Evolutionary conservation across 2,329 filamentous ascomycete genomes (phyloP), one percentile per base, ranked within the genome.

Genomic region (Cercospora berteroae): DNA sequence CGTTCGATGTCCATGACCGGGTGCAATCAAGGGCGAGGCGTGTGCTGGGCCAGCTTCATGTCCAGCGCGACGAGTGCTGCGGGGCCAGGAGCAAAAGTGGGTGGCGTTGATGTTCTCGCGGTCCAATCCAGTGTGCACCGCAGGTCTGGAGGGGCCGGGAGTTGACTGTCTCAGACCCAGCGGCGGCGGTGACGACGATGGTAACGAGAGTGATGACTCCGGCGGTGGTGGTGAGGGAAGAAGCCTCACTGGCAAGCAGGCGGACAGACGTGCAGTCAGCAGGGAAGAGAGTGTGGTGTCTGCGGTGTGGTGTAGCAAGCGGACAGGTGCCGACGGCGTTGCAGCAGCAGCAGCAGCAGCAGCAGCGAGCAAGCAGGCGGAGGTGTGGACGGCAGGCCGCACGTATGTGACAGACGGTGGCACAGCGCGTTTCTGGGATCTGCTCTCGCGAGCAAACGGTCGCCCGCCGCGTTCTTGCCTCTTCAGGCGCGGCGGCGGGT

Each of bases 1-100:
- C 68, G 61, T 25, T 72, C 69, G 64, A 72, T 72, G 60, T 74
- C 73, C 73, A 74, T 74, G 25, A 64, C 39, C 29, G 42, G 27
- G 8, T 16, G 52, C 20, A 27, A 31, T 56, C 52, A 56, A 56
- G 0, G 13, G 27, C 52, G 52, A 27, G 23, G 27, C 23, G 52
- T 20, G 52, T 56, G 33, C 42, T 60, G 18, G 60, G 33, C 27
- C 44, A 29, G 50, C 58, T 60, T 52, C 39, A 60, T 52, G 60
- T 55, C 31, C 33, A 31, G 59, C n/a, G 27, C 27, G 25, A 16
- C 23, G n/a, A 31, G 16, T 27, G 52, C 52, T 27, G 52, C 13
- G n/a, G 16, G 27, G 23, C 52, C 20, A 25, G 52, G 27, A 56
- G 52, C 25, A 56, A 39, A 39, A n/a, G 6, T 39, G 36, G 36